Base-by-base conservation (phyloP, 495 filamentous ascomycete species). In the Neurospora sp. region DNA sequence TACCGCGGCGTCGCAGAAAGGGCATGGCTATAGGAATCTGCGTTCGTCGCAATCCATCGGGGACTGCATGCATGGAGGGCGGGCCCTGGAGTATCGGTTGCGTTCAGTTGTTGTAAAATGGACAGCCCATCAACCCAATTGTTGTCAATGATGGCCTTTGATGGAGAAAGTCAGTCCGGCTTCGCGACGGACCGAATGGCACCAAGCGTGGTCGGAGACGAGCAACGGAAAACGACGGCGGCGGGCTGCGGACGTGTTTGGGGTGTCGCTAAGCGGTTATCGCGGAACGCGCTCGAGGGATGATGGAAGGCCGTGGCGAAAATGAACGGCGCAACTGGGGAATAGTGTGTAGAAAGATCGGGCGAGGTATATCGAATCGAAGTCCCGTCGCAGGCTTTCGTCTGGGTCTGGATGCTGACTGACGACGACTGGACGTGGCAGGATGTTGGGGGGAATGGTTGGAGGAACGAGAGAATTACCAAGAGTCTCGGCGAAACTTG, bases 1-100 rank as follows among this genome's bases (percentile, higher is more conserved):
- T 83, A 75, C 83, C 85, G 76, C 85, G 85, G 72, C 85, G 83
- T 78, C 84, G 84, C 77, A 86, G 77, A 73, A 86, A 86, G 72
- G 85, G 85, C 85, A 86, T 86, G 74, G 74, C 75, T 79, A 78
- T 75, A 73, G 80, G 69, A 71, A 54, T 66, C n/a, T 71, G 77
- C 79, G 75, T 79, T 80, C 81, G 84, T 82, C 79, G 81, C 80
- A 77, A 78, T 83, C 82, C 77, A 79, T 82, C 74, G 75, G 80
- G 78, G 77, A 59, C 48, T 75, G 79, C 80, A 83, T 73, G 72
- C 66, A 75, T 62, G 42, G 48, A 39, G 48, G 71, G 54, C 54
- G 39, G 34, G 24, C 69, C 59, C 69, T 73, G 34, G 59, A 28
- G 54, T 66, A 34, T 66, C 54, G 54, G 54, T 31, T 34, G 54